A percentile compares a stretch with the other conserved stretches of the same genome.
These are phyloP conservation scores for Claviceps sp. DNA, from an alignment of 2,329 filamentous ascomycete species.

Conservation along the genomic window DNA sequence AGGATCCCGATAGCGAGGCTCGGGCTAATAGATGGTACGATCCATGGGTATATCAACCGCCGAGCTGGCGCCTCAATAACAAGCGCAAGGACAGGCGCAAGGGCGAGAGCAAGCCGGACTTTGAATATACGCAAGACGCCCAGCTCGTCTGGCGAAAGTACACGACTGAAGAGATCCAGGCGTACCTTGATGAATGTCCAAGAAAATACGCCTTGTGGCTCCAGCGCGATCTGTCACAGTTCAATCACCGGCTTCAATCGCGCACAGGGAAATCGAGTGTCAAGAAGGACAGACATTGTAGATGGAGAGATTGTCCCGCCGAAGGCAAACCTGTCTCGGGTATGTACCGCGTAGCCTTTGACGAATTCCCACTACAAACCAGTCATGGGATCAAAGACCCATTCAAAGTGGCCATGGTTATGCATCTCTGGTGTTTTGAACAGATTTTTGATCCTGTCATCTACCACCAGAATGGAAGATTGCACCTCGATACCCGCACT, in stretches of 20 bases:
- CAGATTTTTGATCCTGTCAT: constrained; percentile 41
- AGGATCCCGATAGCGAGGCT: no score
- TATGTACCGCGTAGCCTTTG: constrained; percentile 49
- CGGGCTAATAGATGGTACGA: no score
- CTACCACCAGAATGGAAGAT: constrained; percentile 28
- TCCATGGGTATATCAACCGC: no score
- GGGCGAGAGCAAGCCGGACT: no score
- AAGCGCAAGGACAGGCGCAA: no score
- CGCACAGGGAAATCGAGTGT: constrained; percentile 14
- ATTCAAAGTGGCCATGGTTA: constrained; percentile 45
- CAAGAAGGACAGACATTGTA: constrained; percentile 36
- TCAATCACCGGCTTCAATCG: constrained; percentile 28
- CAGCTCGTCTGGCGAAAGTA: background rate
- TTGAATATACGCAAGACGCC: background rate
- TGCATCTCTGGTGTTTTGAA: constrained; percentile 60
- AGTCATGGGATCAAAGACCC: constrained; percentile 36
- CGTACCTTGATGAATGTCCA: background rate
- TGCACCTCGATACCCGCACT: constrained; percentile 37
- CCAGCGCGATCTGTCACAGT: constrained; percentile 44
- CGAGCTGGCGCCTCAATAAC: no score
- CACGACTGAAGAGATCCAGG: background rate
- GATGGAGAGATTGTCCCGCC: constrained; percentile 40
- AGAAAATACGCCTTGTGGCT: constrained; percentile 42
- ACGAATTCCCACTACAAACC: constrained; percentile 40
- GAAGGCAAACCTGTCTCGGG: constrained; percentile 40